These are phyloP conservation scores for Luffa acutangula DNA, from an alignment of 306 rosid genomes.

Conservation along the genomic window DNA sequence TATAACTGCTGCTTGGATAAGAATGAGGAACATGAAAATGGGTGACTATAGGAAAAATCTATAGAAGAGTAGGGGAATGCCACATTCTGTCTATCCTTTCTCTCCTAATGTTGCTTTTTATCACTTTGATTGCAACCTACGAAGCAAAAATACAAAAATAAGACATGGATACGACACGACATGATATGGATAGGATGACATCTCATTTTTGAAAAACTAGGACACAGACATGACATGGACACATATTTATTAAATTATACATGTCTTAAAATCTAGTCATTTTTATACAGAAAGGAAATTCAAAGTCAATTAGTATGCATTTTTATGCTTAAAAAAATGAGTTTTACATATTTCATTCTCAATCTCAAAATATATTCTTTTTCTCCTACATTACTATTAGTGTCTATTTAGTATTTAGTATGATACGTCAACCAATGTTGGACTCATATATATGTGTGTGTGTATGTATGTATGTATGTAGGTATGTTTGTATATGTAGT, in stretches of 20 bases:
- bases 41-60: background rate
- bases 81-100: background rate
- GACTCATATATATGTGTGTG: too few species aligned
- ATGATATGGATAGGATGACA: background rate
- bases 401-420: background rate
- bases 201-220: background rate
- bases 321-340: background rate
- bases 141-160: background rate
- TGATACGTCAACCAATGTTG: background rate
- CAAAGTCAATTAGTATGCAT: too few species aligned
- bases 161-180: background rate
- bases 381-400: background rate
- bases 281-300: background rate
- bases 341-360: background rate
- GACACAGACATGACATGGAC: background rate
- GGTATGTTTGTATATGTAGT: too few species aligned
- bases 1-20: background rate
- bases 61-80: background rate
- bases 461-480: too few species aligned
- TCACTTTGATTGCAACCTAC: background rate
- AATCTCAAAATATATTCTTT: background rate
- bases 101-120: background rate
- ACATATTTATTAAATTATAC: background rate
- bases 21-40: background rate
- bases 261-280: background rate